phyloP scores from a whole-genome alignment of 495 filamentous ascomycete species.

The Aspergillus cavernicola region DNA sequence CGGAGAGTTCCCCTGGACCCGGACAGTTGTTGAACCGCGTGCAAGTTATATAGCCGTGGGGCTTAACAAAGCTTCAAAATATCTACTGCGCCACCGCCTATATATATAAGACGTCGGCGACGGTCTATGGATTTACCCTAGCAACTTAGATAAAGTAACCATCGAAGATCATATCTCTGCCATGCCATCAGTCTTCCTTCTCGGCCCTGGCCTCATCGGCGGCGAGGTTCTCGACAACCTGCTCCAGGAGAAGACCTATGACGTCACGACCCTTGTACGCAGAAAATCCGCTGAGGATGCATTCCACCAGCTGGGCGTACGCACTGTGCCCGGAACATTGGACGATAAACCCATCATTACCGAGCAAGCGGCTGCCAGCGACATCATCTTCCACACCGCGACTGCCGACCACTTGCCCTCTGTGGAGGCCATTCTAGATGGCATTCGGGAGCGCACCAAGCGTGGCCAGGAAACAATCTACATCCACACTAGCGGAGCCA shows the following conservation, averaged over 20 bases:
- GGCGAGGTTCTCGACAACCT: not conserved
- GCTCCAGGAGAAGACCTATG: not conserved
- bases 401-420: not conserved
- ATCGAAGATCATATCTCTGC: too few species aligned
- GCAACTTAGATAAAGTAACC: too few species aligned
- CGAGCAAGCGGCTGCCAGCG: not conserved
- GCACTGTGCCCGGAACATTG: not conserved
- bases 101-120: too few species aligned
- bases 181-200: not conserved
- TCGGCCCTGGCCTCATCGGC: not conserved
- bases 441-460: not conserved
- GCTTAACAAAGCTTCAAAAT: too few species aligned
- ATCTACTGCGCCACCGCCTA: too few species aligned
- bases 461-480: not conserved
- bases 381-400: not conserved
- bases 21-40: too few species aligned
- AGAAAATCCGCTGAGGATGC: not conserved
- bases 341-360: not conserved
- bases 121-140: too few species aligned
- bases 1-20: too few species aligned
- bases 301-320: not conserved
- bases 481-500: not conserved
- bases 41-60: too few species aligned
- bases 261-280: not conserved
- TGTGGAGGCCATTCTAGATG: not conserved